Base-by-base conservation (phyloP, 139 green algal species). In the Chlorella sp. region DNA sequence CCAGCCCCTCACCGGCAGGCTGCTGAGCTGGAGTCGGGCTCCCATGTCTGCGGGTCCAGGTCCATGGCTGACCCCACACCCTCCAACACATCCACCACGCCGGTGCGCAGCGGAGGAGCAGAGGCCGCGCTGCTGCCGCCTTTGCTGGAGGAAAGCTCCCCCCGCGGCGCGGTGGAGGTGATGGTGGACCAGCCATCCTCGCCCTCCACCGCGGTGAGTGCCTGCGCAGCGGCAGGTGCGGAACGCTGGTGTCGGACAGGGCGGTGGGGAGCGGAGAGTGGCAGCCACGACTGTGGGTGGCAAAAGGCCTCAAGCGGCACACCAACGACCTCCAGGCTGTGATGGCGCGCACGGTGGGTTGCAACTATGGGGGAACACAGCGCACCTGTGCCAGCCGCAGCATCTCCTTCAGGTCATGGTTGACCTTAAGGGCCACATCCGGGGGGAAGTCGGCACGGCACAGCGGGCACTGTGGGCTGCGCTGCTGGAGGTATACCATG, bases 41-140 rank as follows among this genome's bases (percentile, higher is more conserved):
- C 85, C 94, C 94, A 97, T 28, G 84, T 84, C 17, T 93, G 94
- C 13, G 94, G 93, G 51, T 94, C 89, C 68, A 96, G 81, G 0
- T 82, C 82, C 82, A 97, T 89, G 60, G 96, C 63, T 34, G 92
- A 87, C 4, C 65, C 86, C 30, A 44, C 28, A 5, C 78, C 88
- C 60, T 86, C 68, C 26, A 87, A 62, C 55, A 82, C 47, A 21
- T 65, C 39, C 30, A 57, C 63, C 56, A 82, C n/a, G 21, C 41
- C 74, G 17, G 83, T 18, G 34, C 23, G 44, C 56, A 38, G 30
- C 1, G 64, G 41, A 16, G 41, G 18, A 5, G 64, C 41, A 13
- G 74, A 63, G n/a, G 74, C 36, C 6, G 51, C n/a, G 30, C 51
- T 3, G 16, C 23, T 25, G 28, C 20, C 74, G 12, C 28, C 47